These are phyloP conservation scores for Phialemoniopsis sp. DNA, from an alignment of 2,329 filamentous ascomycete genomes.

Conservation along the genomic window DNA sequence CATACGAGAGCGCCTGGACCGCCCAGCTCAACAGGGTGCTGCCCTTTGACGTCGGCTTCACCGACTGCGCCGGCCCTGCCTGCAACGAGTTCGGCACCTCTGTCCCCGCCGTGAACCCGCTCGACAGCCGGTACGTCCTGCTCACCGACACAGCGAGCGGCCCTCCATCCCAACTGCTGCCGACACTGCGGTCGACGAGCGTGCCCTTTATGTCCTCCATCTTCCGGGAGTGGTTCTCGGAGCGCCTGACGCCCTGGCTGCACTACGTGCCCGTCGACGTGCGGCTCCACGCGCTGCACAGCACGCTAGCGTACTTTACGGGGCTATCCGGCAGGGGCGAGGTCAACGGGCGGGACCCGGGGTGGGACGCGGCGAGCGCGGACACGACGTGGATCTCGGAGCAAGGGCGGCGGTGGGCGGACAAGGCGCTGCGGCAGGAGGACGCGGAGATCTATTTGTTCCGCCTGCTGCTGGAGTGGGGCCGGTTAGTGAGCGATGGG, in stretches of 20 bases:
- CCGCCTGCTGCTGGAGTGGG: constrained; percentile 74
- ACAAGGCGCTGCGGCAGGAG: constrained; percentile 58
- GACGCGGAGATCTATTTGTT: constrained; percentile 84
- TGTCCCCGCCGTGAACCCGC: constrained; percentile 49
- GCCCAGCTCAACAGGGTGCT: constrained; percentile 49
- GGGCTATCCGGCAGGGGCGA: constrained; percentile 44
- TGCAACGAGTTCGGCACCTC: constrained; percentile 49
- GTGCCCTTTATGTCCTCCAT: constrained; percentile 69
- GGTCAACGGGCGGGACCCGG: constrained; percentile 38
- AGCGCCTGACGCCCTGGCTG: constrained; percentile 69
- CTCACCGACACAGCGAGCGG: constrained; percentile 69
- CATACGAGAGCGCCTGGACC: constrained; percentile 50
- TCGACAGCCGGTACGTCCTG: constrained; percentile 66
- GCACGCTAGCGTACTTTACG: constrained; percentile 69
- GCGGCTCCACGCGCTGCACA: constrained; percentile 69
- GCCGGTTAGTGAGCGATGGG: constrained; percentile 60
- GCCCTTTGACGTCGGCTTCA: constrained; percentile 55
- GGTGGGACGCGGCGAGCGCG: constrained; percentile 41
- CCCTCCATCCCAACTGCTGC: constrained; percentile 54
- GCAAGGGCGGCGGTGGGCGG: constrained; percentile 62
- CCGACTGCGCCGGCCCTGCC: constrained; percentile 52
- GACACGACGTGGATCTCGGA: constrained; percentile 64
- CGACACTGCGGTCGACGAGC: constrained; percentile 60
- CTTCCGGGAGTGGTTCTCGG: constrained; percentile 77
- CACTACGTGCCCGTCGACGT: constrained; percentile 78